Conservation (phyloP, 805 yeast species). For the Lipomyces kockii region DNA sequence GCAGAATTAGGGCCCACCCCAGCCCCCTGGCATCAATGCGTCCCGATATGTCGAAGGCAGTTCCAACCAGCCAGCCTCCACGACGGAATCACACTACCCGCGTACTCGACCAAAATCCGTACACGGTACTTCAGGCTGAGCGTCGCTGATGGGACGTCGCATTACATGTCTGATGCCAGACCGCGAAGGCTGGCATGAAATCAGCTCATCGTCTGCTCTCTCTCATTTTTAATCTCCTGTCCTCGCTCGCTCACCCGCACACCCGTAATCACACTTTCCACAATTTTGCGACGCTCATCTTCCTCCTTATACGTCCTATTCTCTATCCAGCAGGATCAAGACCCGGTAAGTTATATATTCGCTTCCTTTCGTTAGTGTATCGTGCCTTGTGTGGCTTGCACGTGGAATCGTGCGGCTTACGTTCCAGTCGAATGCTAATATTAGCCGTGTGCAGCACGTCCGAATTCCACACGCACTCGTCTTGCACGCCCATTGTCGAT, state of each 20-base stretch:
- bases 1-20: background rate
- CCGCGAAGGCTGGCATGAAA: background rate
- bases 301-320: background rate
- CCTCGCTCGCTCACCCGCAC: background rate
- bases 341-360: background rate
- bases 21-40: background rate
- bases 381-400: background rate
- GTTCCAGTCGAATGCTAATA: conserved; percentile 6
- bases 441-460: conserved; percentile 1
- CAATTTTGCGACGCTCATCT: background rate
- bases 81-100: background rate
- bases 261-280: background rate
- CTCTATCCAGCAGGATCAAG: background rate
- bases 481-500: background rate
- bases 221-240: background rate
- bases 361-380: background rate
- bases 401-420: conserved; percentile 12
- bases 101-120: no score
- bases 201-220: background rate
- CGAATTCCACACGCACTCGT: background rate
- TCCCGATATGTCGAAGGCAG: background rate
- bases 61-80: background rate
- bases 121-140: background rate
- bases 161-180: background rate
- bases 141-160: background rate